Evolutionary conservation across 73 alveolate species (phyloP), one percentile per base, ranked within the genome.

Genomic region (Paramecium biaurelia): DNA sequence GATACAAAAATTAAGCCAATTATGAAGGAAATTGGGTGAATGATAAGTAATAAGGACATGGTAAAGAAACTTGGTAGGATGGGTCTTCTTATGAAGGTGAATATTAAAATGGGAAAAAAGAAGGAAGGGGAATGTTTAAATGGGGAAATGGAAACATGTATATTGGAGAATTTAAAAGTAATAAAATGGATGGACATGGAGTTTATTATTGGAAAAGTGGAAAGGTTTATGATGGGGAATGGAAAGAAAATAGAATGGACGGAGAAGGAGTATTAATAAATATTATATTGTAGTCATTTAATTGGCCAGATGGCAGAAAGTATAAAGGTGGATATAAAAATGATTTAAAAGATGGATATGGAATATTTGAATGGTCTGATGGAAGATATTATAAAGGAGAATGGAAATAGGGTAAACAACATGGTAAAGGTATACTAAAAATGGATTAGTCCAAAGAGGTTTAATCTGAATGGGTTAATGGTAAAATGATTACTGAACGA

Each of bases 41-140:
- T 57, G 76, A 63, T 49, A 85, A 56, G 28, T 70, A 59, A 4
- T 10, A 86, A 15, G 89, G 93, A 4, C 23, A 85, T 12, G 96
- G 96, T 15, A 43, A 82, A n/a, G 96, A 92, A 86, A 89, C 67
- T 38, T 92, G 96, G 96, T 92, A 76, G 37, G 94, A 49, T 42
- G 89, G 95, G n/a, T 70, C 92, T 8, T 53, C 87, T 1, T 92
- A 58, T 86, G 93, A 92, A 56, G 95, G 95, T 11, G 93, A 93
- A 9, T 93, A 89, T 87, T 37, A 32, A 18, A 23, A 92, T 24
- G 95, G 95, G 1, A 49, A 70, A 21, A 93, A 89, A 85, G 28
- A 87, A 63, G 96, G 96, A 37, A 89, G 47, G 34, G 96, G 96
- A 30, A 10, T 72, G 32, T 93, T 92, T 42, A 92, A 76, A 57